Base-by-base conservation (phyloP, 768 basidiomycete species). In the Coprinopsis marcescibilis region DNA sequence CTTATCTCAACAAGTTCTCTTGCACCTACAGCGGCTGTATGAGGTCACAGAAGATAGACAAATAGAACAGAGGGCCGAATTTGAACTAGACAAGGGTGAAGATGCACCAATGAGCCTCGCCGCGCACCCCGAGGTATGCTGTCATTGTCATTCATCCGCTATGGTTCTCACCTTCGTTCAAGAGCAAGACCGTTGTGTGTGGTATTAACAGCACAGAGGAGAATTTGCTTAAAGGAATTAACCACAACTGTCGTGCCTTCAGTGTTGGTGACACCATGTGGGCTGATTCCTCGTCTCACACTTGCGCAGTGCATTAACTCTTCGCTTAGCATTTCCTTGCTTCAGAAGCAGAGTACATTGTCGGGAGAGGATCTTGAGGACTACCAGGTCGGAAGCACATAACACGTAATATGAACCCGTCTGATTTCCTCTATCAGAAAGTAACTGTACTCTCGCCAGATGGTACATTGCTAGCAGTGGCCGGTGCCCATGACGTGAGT, bases 91-190 rank as follows among this genome's bases (percentile, higher is more conserved):
- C 45, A 75, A 64, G 24, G 85, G 81, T 27, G 94, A 94, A 60
- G 96, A 98, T 65, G 88, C 87, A 3, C 94, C 96, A n/a, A 97
- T 93, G 90, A 95, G 92, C 61, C 83, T 97, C 74, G 83, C 85
- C 14, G 76, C 79, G 11, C 66, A 85, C 59, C 63, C 70, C 7
- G 62, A 79, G 66, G 89, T 86, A 62, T 51, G 65, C 52, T 30
- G 32, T 25, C 21, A 21, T 26, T 25, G n/a, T 12, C 37, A 17
- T 50, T 23, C 35, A 50, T 38, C 42, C 25, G 6, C 24, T 24
- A 25, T 10, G 46, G 30, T 29, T 45, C 33, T 24, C 32, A 44
- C 41, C 49, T 25, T 23, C 32, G 27, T 45, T 32, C 25, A 51
- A 78, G 75, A 67, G 61, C 40, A 69, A 74, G 60, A 68, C 68